Base-by-base conservation (phyloP, 305 asterid genomes). In the Salvia sclarea region DNA sequence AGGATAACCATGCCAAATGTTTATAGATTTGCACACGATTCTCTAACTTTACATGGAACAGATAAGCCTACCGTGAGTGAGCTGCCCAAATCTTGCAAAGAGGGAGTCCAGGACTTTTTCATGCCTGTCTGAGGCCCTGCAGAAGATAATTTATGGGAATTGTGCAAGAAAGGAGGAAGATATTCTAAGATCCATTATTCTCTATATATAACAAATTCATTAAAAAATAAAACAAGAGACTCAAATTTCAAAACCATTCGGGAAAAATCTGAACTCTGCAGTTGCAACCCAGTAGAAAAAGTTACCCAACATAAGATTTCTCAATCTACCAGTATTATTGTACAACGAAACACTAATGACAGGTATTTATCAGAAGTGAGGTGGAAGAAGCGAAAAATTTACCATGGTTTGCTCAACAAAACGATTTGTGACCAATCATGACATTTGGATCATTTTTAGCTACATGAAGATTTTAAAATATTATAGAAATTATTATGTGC, bases 71-170 rank as follows among this genome's bases (percentile, higher is more conserved):
- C 99, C 86, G 78, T 75, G 54, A 88, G 73, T 14, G 99, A 87
- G 81, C 79, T 83, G 38, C 88, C 81, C 85, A 91, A 80, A 80
- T 89, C 95, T 67, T 79, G 69, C 77, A 89, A 75, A 14, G 98
- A 84, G 48, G 90, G 73, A 69, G 60, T 64, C 79, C 59, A 61
- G 41, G 96, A 77, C 71, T 76, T 76, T 48, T 75, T 82, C 78
- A 74, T 69, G 53, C 64, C 70, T 66, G 82, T 71, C 40, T 69
- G 83, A 44, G 82, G 80, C 88, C 89, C 99, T 94, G 85, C 67
- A 78, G 40, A 64, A 69, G 70, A 68, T 57, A 64, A 61, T 68
- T 43, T 37, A 38, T 9, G 52, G 56, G 10, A 52, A 55, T 64
- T 47, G 73, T 49, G 66, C 38, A 28, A 61, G 73, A 33, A 64